Conservation (phyloP, 192 early-diverging fungal genomes). For the Podila epicladia region DNA sequence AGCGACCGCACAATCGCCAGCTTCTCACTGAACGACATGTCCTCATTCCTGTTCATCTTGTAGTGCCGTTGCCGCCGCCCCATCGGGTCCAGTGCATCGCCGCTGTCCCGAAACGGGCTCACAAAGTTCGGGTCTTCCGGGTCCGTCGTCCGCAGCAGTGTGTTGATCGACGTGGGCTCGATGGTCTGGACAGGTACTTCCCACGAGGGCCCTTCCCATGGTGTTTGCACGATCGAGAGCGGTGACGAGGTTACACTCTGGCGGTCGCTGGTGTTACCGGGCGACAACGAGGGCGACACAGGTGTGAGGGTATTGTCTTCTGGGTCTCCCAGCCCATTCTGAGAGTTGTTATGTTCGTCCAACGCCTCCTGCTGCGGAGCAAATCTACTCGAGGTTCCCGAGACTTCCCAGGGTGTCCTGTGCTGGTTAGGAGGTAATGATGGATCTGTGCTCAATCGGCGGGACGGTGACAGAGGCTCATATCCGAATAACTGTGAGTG, state of each 20-base stretch:
- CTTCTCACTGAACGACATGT: constrained; percentile 45
- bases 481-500: constrained; percentile 14
- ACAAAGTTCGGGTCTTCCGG: constrained; percentile 41
- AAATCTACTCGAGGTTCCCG: no score
- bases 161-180: constrained; percentile 48
- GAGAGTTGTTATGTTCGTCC: no score
- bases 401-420: no score
- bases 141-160: constrained; percentile 31
- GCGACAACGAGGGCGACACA: no score
- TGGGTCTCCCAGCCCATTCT: no score
- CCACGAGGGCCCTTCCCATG: constrained; percentile 7
- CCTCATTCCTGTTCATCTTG: constrained; percentile 26
- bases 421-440: no score
- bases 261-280: background rate
- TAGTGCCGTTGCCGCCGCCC: constrained; percentile 14
- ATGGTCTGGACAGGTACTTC: background rate
- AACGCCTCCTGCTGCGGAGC: no score
- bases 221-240: background rate
- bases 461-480: constrained; percentile 12
- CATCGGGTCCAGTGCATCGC: constrained; percentile 5
- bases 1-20: constrained; percentile 31
- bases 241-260: background rate
- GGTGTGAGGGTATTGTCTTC: no score
- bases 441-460: background rate
- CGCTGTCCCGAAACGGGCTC: constrained; percentile 25